Conservation (phyloP, 2,329 filamentous ascomycete genomes). For the Acephala macrosclerotiorum region DNA sequence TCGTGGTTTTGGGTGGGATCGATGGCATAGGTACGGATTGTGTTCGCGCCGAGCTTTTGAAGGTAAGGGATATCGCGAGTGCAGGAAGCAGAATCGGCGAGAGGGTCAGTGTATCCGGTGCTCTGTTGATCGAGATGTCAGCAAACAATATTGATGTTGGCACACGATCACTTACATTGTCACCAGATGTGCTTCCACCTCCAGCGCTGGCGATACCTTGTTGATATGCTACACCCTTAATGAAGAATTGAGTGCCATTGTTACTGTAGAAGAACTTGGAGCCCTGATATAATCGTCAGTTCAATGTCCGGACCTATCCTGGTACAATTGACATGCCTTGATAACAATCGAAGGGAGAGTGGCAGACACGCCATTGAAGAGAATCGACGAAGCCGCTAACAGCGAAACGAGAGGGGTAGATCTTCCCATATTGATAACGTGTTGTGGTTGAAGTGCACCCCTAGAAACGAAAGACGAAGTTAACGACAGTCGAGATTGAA, state of each 20-base stretch:
- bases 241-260: constrained; percentile 80
- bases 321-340: constrained; percentile 38
- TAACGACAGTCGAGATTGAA: constrained; percentile 13
- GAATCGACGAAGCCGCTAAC: constrained; percentile 23
- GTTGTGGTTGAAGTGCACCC: not conserved
- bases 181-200: constrained; percentile 30
- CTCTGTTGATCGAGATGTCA: constrained; percentile 16
- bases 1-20: constrained; percentile 80
- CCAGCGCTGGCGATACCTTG: constrained; percentile 68
- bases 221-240: constrained; percentile 96
- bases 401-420: constrained; percentile 26
- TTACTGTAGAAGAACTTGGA: constrained; percentile 53
- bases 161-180: constrained; percentile 20
- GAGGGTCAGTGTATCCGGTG: constrained; percentile 67
- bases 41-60: constrained; percentile 81
- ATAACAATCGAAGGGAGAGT: constrained; percentile 61
- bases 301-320: not conserved
- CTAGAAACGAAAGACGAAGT: constrained; percentile 12
- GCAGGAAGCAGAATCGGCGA: constrained; percentile 75
- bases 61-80: constrained; percentile 86
- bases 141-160: not conserved
- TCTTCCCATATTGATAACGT: constrained; percentile 19
- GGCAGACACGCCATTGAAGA: constrained; percentile 47
- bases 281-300: constrained; percentile 33
- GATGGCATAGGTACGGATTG: constrained; percentile 92